Conservation (phyloP, 2,329 filamentous ascomycete genomes). For the Alternaria ethzedia region DNA sequence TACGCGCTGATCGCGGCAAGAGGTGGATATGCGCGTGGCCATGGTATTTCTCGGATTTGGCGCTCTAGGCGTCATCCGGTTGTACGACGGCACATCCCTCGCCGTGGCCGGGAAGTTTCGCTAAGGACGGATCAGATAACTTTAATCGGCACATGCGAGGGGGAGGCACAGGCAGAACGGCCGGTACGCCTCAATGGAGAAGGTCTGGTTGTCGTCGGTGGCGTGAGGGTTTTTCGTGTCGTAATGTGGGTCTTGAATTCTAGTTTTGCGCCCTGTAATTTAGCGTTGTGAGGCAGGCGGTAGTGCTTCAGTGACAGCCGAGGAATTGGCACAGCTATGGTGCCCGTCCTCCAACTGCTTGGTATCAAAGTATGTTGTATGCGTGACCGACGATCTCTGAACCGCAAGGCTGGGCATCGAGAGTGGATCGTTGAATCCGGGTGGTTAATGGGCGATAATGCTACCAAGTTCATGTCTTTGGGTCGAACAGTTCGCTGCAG, state of each 20-base stretch:
- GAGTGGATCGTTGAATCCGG: background rate
- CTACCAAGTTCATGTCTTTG: background rate
- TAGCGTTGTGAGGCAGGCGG: background rate
- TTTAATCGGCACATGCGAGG: slow-evolving; percentile 17
- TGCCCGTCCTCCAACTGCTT: background rate
- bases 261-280: slow-evolving; percentile 2
- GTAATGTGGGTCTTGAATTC: background rate
- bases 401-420: background rate
- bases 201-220: slow-evolving; percentile 5
- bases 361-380: background rate
- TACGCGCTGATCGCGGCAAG: slow-evolving; percentile 14
- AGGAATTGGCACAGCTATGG: background rate
- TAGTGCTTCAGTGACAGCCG: background rate
- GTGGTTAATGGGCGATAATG: background rate
- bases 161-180: slow-evolving; percentile 10
- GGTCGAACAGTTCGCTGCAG: background rate
- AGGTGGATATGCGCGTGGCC: background rate
- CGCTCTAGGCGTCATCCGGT: background rate
- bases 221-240: slow-evolving; percentile 4
- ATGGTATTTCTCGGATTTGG: background rate
- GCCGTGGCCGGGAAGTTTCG: slow-evolving; percentile 13
- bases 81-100: background rate
- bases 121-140: slow-evolving; percentile 36
- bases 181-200: background rate
- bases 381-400: background rate